Percentiles rank a stretch among this genome's conserved stretches.
Conservation (phyloP, 257 asterid genomes). For the Solanum microdontum region DNA sequence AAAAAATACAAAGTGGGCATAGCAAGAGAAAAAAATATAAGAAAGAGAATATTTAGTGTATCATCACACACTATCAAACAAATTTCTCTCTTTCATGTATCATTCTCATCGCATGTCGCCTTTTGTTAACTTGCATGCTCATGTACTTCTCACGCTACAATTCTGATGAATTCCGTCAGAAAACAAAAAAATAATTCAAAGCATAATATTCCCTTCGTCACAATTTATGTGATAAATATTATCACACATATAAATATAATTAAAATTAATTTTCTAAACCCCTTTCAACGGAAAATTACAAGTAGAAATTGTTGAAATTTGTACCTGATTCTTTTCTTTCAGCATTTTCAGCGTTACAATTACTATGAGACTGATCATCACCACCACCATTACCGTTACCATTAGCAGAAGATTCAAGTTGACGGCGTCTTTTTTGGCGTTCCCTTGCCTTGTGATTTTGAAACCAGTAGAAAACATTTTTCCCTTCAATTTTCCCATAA, state of each 20-base stretch:
- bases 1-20: background rate
- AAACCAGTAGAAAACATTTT: conserved; percentile 93
- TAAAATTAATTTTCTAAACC: background rate
- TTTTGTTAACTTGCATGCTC: background rate
- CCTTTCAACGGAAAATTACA: background rate
- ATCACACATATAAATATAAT: background rate
- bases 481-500: conserved; percentile 88
- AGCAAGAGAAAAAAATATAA: background rate
- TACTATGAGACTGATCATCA: conserved; percentile 13
- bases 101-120: background rate
- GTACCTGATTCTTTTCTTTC: conserved; percentile 38
- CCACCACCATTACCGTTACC: background rate
- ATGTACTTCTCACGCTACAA: background rate
- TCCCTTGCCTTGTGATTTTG: conserved; percentile 95
- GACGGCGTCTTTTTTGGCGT: conserved; percentile 83
- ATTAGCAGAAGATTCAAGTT: conserved; percentile 34
- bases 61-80: background rate
- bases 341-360: conserved; percentile 6
- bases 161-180: background rate
- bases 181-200: background rate
- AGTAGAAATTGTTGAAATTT: background rate
- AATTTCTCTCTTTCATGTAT: background rate
- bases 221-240: background rate
- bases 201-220: background rate
- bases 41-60: conserved; percentile 2